A percentile compares a stretch with the other conserved stretches of the same genome.
Conservation (phyloP, 2,329 filamentous ascomycete genomes). For the Trichoderma koningii region DNA sequence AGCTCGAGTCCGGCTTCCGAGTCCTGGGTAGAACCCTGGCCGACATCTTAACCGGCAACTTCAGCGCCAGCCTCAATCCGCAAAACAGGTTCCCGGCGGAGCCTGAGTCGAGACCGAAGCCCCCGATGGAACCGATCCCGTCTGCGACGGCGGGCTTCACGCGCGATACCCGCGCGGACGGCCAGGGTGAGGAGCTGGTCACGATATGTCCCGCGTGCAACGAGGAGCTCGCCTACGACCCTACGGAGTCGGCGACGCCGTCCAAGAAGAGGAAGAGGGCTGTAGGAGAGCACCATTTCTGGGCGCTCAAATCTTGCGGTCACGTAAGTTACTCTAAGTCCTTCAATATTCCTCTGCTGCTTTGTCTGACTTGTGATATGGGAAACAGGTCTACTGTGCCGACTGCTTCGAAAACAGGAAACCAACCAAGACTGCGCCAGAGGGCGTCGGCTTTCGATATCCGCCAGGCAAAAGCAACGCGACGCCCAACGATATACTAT, state of each 20-base stretch:
- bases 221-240: slow-evolving; percentile 77
- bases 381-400: slow-evolving; percentile 61
- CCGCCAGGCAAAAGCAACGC: slow-evolving; percentile 35
- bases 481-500: slow-evolving; percentile 45
- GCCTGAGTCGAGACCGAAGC: slow-evolving; percentile 44
- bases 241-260: slow-evolving; percentile 41
- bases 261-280: slow-evolving; percentile 50
- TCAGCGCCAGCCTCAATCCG: slow-evolving; percentile 38
- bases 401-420: slow-evolving; percentile 61
- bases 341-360: not conserved
- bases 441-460: slow-evolving; percentile 45
- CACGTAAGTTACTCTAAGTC: slow-evolving; percentile 63
- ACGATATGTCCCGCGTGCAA: slow-evolving; percentile 86
- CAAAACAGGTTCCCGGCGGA: slow-evolving; percentile 27
- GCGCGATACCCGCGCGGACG: slow-evolving; percentile 57
- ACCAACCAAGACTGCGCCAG: slow-evolving; percentile 40
- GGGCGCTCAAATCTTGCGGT: slow-evolving; percentile 87
- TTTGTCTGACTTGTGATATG: not conserved
- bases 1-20: slow-evolving; percentile 31
- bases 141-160: slow-evolving; percentile 76
- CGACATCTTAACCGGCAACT: slow-evolving; percentile 33
- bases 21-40: slow-evolving; percentile 34
- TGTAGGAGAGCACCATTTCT: slow-evolving; percentile 78
- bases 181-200: slow-evolving; percentile 64
- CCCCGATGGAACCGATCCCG: slow-evolving; percentile 63